phyloP scores from a whole-genome alignment of 805 yeast genomes.

The Saturnispora galanensis region DNA sequence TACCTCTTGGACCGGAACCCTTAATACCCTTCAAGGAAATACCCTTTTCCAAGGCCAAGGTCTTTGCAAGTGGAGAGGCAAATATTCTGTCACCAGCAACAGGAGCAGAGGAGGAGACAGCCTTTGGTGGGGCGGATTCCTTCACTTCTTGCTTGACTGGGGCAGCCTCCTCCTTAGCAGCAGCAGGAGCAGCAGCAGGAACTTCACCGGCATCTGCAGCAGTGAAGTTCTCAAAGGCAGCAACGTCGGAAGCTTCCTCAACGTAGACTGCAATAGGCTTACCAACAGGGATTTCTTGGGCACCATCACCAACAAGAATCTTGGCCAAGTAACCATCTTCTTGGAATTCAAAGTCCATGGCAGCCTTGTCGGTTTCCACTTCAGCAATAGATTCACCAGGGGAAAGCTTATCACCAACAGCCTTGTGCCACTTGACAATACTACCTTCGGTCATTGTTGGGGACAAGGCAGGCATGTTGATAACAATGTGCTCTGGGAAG shows the following conservation, averaged over 20 bases:
- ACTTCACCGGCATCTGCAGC: constrained; percentile 65
- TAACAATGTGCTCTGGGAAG: constrained; percentile 57
- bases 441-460: constrained; percentile 98
- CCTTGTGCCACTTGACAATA: constrained; percentile 82
- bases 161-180: constrained; percentile 20
- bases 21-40: constrained; percentile 71
- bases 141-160: not conserved
- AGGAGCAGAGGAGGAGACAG: constrained; percentile 26
- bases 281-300: constrained; percentile 88
- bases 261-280: constrained; percentile 96
- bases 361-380: constrained; percentile 95
- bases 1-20: constrained; percentile 94
- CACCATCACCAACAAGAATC: constrained; percentile 71
- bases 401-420: constrained; percentile 74
- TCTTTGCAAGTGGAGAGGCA: constrained; percentile 94
- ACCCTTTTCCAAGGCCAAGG: constrained; percentile 86
- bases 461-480: constrained; percentile 98
- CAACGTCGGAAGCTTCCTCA: constrained; percentile 73
- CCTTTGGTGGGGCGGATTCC: constrained; percentile 15
- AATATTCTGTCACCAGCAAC: constrained; percentile 59
- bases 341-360: constrained; percentile 97
- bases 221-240: constrained; percentile 81
- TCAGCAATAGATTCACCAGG: constrained; percentile 97
- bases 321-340: constrained; percentile 92
- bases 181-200: constrained; percentile 34